phyloP scores from a whole-genome alignment of 768 basidiomycete species.

The Leccinum arenicola region DNA sequence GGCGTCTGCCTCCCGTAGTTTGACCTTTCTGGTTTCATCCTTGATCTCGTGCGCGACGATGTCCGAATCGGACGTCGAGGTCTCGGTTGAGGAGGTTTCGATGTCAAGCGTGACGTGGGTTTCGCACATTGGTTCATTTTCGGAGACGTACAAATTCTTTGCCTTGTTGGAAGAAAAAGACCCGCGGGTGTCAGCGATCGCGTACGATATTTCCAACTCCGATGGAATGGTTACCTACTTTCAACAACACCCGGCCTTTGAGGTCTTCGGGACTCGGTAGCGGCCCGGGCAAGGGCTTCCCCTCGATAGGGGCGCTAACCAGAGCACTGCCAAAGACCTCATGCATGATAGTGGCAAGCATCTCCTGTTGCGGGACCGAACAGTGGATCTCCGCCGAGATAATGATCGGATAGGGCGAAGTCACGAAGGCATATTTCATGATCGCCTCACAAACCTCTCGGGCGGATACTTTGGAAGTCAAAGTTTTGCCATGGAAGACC shows the following conservation, averaged over 20 bases:
- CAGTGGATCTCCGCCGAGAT: slow-evolving; percentile 95
- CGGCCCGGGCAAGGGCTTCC: slow-evolving; percentile 42
- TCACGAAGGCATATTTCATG: slow-evolving; percentile 83
- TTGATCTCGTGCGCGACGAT: slow-evolving; percentile 20
- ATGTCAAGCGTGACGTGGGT: slow-evolving; percentile 35
- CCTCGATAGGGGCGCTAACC: slow-evolving; percentile 47
- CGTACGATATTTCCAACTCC: background rate
- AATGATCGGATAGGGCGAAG: slow-evolving; percentile 89
- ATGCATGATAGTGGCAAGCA: slow-evolving; percentile 71
- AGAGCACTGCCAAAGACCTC: slow-evolving; percentile 56
- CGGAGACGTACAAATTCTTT: slow-evolving; percentile 68
- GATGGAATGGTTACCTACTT: slow-evolving; percentile 45
- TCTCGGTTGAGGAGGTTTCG: slow-evolving; percentile 43
- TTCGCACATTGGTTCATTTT: slow-evolving; percentile 33
- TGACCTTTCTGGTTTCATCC: slow-evolving; percentile 28
- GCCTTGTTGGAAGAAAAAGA: slow-evolving; percentile 42
- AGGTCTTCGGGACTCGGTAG: slow-evolving; percentile 87
- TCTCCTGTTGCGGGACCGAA: slow-evolving; percentile 71
- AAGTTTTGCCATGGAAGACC: slow-evolving; percentile 86
- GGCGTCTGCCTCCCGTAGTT: slow-evolving; percentile 31
- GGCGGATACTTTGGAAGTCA: slow-evolving; percentile 79
- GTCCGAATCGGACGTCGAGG: slow-evolving; percentile 35
- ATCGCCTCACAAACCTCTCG: slow-evolving; percentile 84
- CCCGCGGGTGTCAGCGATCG: background rate
- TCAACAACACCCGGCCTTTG: slow-evolving; percentile 76